Evolutionary conservation across 805 yeast species (phyloP).

Genomic region (Candida silvicultrix): DNA sequence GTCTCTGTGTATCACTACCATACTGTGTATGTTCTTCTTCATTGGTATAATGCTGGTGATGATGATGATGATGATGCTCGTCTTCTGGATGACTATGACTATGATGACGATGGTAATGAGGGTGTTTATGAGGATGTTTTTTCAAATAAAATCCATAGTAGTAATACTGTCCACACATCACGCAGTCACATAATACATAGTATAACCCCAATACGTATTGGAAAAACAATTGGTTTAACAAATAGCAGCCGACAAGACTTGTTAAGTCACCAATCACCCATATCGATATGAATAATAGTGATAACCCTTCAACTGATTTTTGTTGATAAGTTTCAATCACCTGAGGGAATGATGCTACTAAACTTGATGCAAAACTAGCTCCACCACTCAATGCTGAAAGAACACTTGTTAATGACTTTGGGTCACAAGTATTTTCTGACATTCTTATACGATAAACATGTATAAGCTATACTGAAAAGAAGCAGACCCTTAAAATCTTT

Average conservation of each 20-base stretch:
- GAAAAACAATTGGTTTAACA: conserved; percentile 76
- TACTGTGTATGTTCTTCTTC: conserved; percentile 7
- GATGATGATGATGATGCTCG: background rate
- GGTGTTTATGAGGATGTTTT: conserved; percentile 24
- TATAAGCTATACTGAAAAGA: no score
- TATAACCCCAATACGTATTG: conserved; percentile 69
- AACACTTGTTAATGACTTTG: background rate
- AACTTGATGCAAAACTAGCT: conserved; percentile 34
- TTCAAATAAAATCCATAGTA: conserved; percentile 44
- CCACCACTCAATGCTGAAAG: conserved; percentile 31
- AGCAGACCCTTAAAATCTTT: no score
- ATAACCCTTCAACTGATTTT: conserved; percentile 52
- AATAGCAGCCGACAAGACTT: conserved; percentile 59
- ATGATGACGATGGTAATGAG: conserved; percentile 26
- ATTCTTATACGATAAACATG: background rate
- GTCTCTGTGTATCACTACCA: background rate
- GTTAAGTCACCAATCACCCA: conserved; percentile 36
- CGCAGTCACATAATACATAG: conserved; percentile 64
- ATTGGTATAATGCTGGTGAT: no score
- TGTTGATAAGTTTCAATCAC: conserved; percentile 43
- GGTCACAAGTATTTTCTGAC: background rate
- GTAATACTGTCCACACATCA: conserved; percentile 64
- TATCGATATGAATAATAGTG: conserved; percentile 41
- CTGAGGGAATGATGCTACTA: conserved; percentile 46
- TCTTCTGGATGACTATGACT: conserved; percentile 1